Evolutionary conservation across 805 yeast species (phyloP), one percentile per base, ranked within the genome.

Genomic region (Metschnikowia lachancei): DNA sequence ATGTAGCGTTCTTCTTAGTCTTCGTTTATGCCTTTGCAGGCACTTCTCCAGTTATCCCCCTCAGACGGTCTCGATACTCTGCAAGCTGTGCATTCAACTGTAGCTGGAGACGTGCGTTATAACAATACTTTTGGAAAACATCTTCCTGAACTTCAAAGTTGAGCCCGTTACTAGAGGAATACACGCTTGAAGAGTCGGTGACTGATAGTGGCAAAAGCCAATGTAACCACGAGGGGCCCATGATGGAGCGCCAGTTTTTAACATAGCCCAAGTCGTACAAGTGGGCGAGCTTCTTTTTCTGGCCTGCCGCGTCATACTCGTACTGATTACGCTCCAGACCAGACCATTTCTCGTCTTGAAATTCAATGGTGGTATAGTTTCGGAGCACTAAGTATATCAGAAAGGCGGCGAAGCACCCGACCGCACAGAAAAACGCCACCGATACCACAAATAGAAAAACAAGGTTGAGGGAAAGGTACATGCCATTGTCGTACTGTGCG

Each of bases 311-410:
- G 46, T 69, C 69, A 35, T 74, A 69, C 47, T 64, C 66, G 47
- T 69, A 69, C 39, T 57, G 63, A 3, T 54, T 60, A 22, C 67
- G 51, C 39, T 72, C 76, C 34, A 70, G 64, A 44, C 73, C 62
- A 51, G 72, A 73, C 55, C 84, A 70, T 39, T 75, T 71, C 28
- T 60, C 58, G 34, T 83, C 87, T 58, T 79, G 82, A 49, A 82
- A 70, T 65, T 94, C 99, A 20, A 92, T 75, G 0, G 98, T 92
- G 3, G 97, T 91, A 49, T 72, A 67, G 66, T 92, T 92, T 10
- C 62, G 65, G 17, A 81, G 51, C 8, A 87, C 63, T 55, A 87
- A 77, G 55, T 78, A 87, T 2, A 79, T 49, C 42, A 82, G 75
- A 55, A 85, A 83, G 1, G 66, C 71, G 0, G 78, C 62, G 61